Percentiles rank a stretch among this genome's conserved stretches.
phyloP scores from a whole-genome alignment of 2,329 filamentous ascomycete genomes.

The Epichloe bromicola region DNA sequence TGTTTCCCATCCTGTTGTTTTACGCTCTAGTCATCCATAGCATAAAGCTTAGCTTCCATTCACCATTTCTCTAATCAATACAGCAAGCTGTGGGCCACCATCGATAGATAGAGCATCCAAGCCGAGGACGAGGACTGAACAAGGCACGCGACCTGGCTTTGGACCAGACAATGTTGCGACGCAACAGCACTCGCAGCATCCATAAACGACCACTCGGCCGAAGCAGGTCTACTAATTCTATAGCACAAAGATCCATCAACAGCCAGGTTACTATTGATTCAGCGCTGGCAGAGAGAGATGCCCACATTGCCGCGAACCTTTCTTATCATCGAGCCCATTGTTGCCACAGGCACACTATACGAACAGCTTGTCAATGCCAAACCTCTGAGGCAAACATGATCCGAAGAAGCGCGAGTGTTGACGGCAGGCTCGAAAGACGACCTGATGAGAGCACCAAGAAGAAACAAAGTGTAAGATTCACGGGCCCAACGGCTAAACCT shows the following conservation, averaged over 20 bases:
- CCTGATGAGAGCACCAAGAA: slow-evolving; percentile 8
- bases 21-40: background rate
- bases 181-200: slow-evolving; percentile 31
- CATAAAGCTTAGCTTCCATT: slow-evolving; percentile 1
- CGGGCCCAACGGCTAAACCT: slow-evolving; percentile 20
- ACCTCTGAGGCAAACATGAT: slow-evolving; percentile 14
- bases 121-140: background rate
- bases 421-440: slow-evolving; percentile 8
- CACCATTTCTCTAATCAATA: slow-evolving; percentile 1
- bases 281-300: slow-evolving; percentile 40
- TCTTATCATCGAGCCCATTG: slow-evolving; percentile 44
- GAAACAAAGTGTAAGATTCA: slow-evolving; percentile 45
- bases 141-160: background rate
- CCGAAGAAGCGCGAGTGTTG: slow-evolving; percentile 11
- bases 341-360: slow-evolving; percentile 11
- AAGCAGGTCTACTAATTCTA: slow-evolving; percentile 41
- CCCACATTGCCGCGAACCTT: slow-evolving; percentile 46
- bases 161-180: slow-evolving; percentile 30
- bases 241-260: slow-evolving; percentile 25
- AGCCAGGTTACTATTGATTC: slow-evolving; percentile 35
- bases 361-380: slow-evolving; percentile 1
- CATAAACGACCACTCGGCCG: slow-evolving; percentile 30
- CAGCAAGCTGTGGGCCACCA: background rate
- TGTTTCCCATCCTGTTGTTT: background rate
- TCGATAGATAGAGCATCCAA: background rate